Evolutionary conservation across 2,329 filamentous ascomycete species (phyloP).

Genomic region (Sclerotinia minor): DNA sequence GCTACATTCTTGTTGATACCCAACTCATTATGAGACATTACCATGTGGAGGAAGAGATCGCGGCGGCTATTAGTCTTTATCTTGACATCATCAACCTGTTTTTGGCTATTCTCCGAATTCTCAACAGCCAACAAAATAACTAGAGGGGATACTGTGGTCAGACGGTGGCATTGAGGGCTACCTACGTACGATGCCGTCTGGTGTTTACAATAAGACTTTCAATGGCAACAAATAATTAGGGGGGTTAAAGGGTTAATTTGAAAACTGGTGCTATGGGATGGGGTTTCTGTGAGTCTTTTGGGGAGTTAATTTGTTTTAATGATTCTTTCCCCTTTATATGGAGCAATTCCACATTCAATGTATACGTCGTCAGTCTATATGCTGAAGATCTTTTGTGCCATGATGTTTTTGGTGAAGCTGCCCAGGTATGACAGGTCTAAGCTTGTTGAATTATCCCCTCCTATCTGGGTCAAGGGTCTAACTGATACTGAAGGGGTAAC

Average conservation of each 20-base stretch:
- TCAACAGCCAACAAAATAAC: slow-evolving; percentile 96
- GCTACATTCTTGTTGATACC: slow-evolving; percentile 93
- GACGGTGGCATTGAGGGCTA: background rate
- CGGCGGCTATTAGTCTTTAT: slow-evolving; percentile 90
- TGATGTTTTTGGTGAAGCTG: background rate
- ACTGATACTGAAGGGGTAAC: slow-evolving; percentile 4
- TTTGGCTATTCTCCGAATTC: slow-evolving; percentile 84
- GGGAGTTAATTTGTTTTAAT: background rate
- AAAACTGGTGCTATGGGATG: slow-evolving; percentile 6
- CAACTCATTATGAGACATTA: slow-evolving; percentile 94
- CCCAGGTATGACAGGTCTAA: slow-evolving; percentile 2
- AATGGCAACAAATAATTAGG: background rate
- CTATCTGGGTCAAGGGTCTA: slow-evolving; percentile 12
- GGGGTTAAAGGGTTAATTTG: slow-evolving; percentile 14
- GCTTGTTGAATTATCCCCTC: background rate
- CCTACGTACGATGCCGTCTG: background rate
- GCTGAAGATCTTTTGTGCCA: background rate
- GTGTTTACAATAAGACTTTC: background rate
- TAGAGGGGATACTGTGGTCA: slow-evolving; percentile 47
- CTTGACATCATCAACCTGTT: slow-evolving; percentile 97
- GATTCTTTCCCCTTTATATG: slow-evolving; percentile 6
- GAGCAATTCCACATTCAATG: background rate
- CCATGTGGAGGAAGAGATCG: slow-evolving; percentile 97
- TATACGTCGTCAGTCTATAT: background rate
- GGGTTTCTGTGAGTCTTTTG: background rate